Percentiles rank a stretch among this genome's conserved stretches.
phyloP scores from a whole-genome alignment of 1,139 yeast species.

The Suhomyces anneliseae region DNA sequence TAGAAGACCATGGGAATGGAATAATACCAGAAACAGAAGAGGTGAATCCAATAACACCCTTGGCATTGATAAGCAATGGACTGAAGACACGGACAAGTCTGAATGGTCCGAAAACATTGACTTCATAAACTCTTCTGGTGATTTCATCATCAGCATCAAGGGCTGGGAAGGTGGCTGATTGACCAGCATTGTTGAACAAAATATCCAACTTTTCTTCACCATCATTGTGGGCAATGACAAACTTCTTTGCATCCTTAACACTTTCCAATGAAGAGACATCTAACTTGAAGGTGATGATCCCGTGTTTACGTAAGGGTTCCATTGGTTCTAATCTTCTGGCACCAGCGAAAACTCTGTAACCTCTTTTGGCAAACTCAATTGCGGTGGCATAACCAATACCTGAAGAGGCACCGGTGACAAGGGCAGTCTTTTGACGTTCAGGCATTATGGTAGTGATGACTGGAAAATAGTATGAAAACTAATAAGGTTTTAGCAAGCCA shows the following conservation, averaged over 20 bases:
- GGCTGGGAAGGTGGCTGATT: constrained; percentile 71
- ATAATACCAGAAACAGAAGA: constrained; percentile 69
- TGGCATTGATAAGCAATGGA: constrained; percentile 58
- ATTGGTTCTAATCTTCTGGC: constrained; percentile 70
- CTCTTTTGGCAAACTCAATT: constrained; percentile 60
- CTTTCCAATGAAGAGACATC: constrained; percentile 59
- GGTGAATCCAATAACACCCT: constrained; percentile 73
- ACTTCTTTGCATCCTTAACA: constrained; percentile 44
- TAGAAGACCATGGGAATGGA: constrained; percentile 70
- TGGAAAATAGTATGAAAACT: neutral
- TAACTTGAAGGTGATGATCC: constrained; percentile 33
- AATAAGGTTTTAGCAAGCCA: too few species aligned
- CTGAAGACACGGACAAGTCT: constrained; percentile 61
- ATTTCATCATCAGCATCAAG: constrained; percentile 62
- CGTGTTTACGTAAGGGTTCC: constrained; percentile 49
- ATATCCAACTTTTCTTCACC: constrained; percentile 51
- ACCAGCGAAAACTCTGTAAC: constrained; percentile 68
- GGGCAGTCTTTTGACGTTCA: constrained; percentile 37
- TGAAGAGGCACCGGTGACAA: constrained; percentile 79
- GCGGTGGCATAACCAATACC: constrained; percentile 77
- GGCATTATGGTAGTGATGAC: neutral
- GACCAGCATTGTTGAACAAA: constrained; percentile 67
- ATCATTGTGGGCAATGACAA: constrained; percentile 35
- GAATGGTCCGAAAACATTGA: constrained; percentile 70
- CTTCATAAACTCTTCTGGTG: constrained; percentile 56